Evolutionary conservation across 2,329 filamentous ascomycete genomes (phyloP).

Genomic region (Zymoseptoria passerinii): DNA sequence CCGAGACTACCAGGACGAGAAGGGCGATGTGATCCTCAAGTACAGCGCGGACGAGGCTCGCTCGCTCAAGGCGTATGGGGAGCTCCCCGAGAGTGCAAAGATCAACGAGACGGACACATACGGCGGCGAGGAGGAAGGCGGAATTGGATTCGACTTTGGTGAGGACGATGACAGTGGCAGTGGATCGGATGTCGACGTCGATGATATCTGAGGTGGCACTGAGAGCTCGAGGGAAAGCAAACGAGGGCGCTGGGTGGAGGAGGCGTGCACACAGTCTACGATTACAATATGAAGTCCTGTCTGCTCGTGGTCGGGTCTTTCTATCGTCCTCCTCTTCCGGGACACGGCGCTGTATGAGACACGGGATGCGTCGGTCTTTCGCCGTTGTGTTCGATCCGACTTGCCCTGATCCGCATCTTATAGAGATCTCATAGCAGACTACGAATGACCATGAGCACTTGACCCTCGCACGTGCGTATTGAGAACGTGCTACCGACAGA

Average conservation of each 20-base stretch:
- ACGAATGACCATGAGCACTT: neutral
- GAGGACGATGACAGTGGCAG: conserved; percentile 61
- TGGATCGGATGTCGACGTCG: conserved; percentile 81
- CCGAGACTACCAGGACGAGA: conserved; percentile 89
- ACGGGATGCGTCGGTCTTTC: neutral
- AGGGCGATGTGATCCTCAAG: conserved; percentile 89
- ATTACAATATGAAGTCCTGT: neutral
- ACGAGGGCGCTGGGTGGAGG: no score
- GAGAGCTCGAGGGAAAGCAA: neutral
- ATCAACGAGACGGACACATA: conserved; percentile 99
- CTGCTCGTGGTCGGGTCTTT: neutral
- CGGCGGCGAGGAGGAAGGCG: conserved; percentile 83
- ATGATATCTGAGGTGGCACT: conserved; percentile 64
- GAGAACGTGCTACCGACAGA: neutral
- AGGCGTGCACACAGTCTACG: neutral
- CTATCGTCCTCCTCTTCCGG: neutral
- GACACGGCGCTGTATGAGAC: neutral
- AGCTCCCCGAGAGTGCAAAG: conserved; percentile 94
- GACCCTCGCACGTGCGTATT: neutral
- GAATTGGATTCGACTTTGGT: conserved; percentile 98
- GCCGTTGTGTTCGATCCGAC: neutral
- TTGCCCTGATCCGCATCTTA: neutral
- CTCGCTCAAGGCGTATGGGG: conserved; percentile 91
- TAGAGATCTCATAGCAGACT: neutral
- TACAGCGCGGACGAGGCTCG: conserved; percentile 93